Evolutionary conservation across 306 rosid genomes (phyloP).

Genomic region (Ormosia semicastrata): DNA sequence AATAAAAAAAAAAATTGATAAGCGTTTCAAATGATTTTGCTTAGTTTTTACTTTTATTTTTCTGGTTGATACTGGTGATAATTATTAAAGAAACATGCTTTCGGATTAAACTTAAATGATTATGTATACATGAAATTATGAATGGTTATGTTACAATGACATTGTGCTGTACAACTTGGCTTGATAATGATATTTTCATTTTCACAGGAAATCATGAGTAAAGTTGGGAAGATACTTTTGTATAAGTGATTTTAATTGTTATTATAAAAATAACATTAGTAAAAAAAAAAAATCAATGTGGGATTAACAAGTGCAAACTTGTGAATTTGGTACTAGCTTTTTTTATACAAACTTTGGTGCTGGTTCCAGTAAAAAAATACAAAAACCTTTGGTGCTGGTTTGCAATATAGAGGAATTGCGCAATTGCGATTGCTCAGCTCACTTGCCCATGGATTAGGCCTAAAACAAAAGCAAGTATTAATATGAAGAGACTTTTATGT

Average conservation of each 20-base stretch:
- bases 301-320: no score
- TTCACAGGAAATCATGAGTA: background rate
- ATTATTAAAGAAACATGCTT: constrained; percentile 13
- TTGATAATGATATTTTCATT: background rate
- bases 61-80: background rate
- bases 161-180: background rate
- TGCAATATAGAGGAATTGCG: no score
- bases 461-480: no score
- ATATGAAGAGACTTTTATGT: no score
- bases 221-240: background rate
- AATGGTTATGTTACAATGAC: background rate
- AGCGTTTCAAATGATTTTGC: background rate
- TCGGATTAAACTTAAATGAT: background rate
- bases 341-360: no score
- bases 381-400: no score
- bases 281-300: background rate
- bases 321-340: no score
- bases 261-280: background rate
- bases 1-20: background rate
- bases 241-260: background rate
- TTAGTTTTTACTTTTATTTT: background rate
- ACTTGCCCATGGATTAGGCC: no score
- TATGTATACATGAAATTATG: background rate
- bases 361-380: no score
- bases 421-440: no score